Evolutionary conservation across 2,329 filamentous ascomycete genomes (phyloP), one percentile per base, ranked within the genome.

Genomic region (Escovopsis weberi): DNA sequence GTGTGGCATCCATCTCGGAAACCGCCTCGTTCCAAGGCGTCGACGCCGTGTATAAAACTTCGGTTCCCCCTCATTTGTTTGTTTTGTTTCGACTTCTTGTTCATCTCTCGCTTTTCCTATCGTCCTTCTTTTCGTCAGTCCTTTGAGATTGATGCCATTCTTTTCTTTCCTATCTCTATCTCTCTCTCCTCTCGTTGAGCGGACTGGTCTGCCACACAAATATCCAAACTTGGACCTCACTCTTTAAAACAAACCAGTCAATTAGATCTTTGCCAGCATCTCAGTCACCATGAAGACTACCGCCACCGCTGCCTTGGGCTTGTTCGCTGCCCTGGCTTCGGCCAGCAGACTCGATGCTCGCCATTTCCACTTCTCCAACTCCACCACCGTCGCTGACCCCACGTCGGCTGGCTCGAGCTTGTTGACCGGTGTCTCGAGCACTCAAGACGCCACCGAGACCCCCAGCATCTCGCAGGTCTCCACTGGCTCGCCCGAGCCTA

Each of bases 161-260:
- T 45, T 56, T 56, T 43, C 45, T 47, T 34, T 40, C 19, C 10
- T 23, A 23, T 23, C 38, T 30, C 38, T 7, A 34, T 40, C 32
- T 40, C 34, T 33, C 12, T 26, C 53, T 47, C 23, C 23, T 6
- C 23, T 23, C 4, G 39, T 50, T 52, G 51, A 54, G 55, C 53
- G 54, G 52, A 57, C 57, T 57, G 52, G 54, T 59, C 46, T 58
- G 47, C 44, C 54, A 50, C 54, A 50, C 51, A 50, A 43, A 46
- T 43, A 50, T 46, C 55, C 53, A 48, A 53, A 60, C 59, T 60
- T 45, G 58, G 59, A 43, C 56, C 58, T 59, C 55, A 45, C 57
- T 45, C 45, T 33, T 23, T 26, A n/a, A 15, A 28, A 18, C 6
- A 33, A 32, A 42, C n/a, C 23, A 40, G 34, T 12, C 12, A 30